Evolutionary conservation across 1,284 basidiomycete genomes (phyloP), one percentile per base, ranked within the genome.

Genomic region (Austroboletus novae-zelandiae): DNA sequence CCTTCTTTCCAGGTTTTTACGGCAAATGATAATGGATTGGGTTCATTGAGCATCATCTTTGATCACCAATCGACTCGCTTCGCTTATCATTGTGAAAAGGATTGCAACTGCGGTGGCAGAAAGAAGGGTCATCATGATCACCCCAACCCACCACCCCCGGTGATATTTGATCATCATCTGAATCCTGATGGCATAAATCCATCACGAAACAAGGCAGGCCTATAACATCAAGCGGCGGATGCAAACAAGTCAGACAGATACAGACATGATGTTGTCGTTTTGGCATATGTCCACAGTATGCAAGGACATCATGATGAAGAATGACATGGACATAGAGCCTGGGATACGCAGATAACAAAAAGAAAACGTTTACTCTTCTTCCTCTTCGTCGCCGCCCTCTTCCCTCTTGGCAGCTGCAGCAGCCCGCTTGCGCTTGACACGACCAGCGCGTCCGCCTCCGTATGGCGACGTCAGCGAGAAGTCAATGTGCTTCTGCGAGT

Each of bases 351-450:
- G 37, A 56, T 48, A 53, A 50, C 27, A 45, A 18, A 40, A 52
- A 30, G 17, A 43, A 52, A 34, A 40, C 7, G 48, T 69, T 74
- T 81, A 84, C 76, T 92, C 92, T 70, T 98, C 96, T 60, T 94
- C 94, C 66, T 89, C 94, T 52, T 87, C 95, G 48, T 88, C 94
- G 55, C 83, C 94, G 57, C 84, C 95, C 62, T 87, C 94, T 66
- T 89, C 92, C 77, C 88, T 91, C 79, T 89, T 94, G 61, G 90
- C 92, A 55, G 95, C 94, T 48, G 93, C 92, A 60, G 86, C 86
- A 61, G 90, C 91, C 67, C 96, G 93, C 93, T 98, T 98, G 76
- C 97, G 87, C 91, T 99, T 98, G 71, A 98, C 94, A 70, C 97
- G 95, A 67, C 97, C 96, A 58, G 95, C 79, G 62, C 96, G 92